A percentile compares a stretch with the other conserved stretches of the same genome.
Evolutionary conservation across 73 alveolate species (phyloP).

Genomic region (Stentor coeruleus): DNA sequence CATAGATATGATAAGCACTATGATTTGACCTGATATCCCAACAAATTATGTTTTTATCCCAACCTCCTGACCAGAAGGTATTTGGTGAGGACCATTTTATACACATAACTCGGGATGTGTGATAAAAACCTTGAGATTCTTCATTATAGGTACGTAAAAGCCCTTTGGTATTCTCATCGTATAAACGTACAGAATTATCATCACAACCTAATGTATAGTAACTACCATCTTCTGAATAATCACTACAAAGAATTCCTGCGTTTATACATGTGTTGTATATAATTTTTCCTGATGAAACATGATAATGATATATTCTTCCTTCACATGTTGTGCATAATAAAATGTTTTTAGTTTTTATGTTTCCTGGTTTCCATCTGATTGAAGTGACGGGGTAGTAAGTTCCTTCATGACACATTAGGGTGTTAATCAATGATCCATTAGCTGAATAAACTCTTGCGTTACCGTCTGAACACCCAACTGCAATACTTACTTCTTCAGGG

Average conservation of each 20-base stretch:
- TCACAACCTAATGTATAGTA: conserved; percentile 46
- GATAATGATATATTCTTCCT: conserved; percentile 63
- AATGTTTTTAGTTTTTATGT: conserved; percentile 30
- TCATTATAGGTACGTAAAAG: background rate
- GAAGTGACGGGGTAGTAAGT: conserved; percentile 55
- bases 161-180: conserved; percentile 44
- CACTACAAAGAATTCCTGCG: conserved; percentile 37
- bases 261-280: conserved; percentile 30
- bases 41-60: conserved; percentile 58
- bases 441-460: conserved; percentile 38
- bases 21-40: conserved; percentile 53
- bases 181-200: conserved; percentile 42
- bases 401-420: background rate
- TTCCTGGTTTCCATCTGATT: conserved; percentile 81
- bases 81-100: conserved; percentile 52
- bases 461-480: conserved; percentile 61
- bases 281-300: conserved; percentile 50
- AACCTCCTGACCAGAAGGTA: conserved; percentile 56
- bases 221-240: conserved; percentile 46
- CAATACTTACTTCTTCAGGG: conserved; percentile 1
- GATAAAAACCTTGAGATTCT: background rate
- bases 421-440: conserved; percentile 31
- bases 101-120: conserved; percentile 37
- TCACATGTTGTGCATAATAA: conserved; percentile 41
- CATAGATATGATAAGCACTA: conserved; percentile 47